A percentile compares a stretch with the other conserved stretches of the same genome.
Conservation (phyloP, 495 filamentous ascomycete species). For the Hypoxylon fragiforme region DNA sequence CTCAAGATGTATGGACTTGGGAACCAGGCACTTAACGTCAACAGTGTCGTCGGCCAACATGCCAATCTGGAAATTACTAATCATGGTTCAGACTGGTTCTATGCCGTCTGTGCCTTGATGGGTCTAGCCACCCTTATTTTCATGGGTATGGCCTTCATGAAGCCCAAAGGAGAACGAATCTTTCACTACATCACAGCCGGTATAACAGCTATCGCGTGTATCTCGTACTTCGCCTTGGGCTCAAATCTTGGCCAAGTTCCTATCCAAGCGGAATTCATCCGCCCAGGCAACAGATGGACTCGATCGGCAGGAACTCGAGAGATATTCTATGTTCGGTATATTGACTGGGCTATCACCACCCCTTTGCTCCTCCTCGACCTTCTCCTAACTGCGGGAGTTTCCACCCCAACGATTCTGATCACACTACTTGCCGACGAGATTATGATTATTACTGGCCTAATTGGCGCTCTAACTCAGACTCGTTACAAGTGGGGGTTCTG, state of each 20-base stretch:
- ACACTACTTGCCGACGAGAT: slow-evolving; percentile 63
- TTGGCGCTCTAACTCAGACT: slow-evolving; percentile 60
- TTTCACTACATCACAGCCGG: slow-evolving; percentile 71
- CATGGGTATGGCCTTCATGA: slow-evolving; percentile 49
- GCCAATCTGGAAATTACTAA: slow-evolving; percentile 62
- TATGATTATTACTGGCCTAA: slow-evolving; percentile 66
- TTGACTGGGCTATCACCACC: slow-evolving; percentile 61
- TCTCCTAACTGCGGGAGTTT: slow-evolving; percentile 64
- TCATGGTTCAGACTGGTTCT: slow-evolving; percentile 59
- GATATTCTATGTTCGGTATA: slow-evolving; percentile 73
- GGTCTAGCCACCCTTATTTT: slow-evolving; percentile 46
- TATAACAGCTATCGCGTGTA: slow-evolving; percentile 62
- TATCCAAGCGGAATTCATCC: slow-evolving; percentile 58
- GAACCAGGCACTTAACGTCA: slow-evolving; percentile 58
- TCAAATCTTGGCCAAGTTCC: slow-evolving; percentile 68
- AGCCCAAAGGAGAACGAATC: slow-evolving; percentile 58
- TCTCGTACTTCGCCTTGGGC: slow-evolving; percentile 71
- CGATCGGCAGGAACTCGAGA: slow-evolving; percentile 56
- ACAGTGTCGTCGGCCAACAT: slow-evolving; percentile 40
- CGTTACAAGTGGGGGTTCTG: slow-evolving; percentile 72
- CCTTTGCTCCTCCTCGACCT: slow-evolving; percentile 61
- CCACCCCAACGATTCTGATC: slow-evolving; percentile 66
- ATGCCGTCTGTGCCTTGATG: slow-evolving; percentile 59
- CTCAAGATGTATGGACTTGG: slow-evolving; percentile 13
- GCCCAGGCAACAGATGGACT: slow-evolving; percentile 39